A percentile compares a stretch with the other conserved stretches of the same genome.
Evolutionary conservation across 129 eudicot species (phyloP).

Genomic region (Smallanthus sonchifolius): DNA sequence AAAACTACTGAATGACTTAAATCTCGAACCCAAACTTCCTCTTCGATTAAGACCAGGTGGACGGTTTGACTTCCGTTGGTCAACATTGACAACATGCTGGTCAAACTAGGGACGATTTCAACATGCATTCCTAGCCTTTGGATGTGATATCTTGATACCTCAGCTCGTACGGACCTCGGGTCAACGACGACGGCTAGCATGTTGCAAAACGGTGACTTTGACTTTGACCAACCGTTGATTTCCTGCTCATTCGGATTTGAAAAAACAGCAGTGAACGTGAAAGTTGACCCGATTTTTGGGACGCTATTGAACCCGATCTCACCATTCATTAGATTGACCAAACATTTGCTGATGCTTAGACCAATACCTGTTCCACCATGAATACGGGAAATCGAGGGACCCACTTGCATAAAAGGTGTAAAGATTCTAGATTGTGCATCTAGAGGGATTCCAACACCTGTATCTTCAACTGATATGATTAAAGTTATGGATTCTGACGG

Average conservation of each 20-base stretch:
- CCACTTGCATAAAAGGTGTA: conserved; percentile 97
- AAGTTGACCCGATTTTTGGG: conserved; percentile 77
- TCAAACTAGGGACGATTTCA: conserved; percentile 52
- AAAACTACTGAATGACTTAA: conserved; percentile 30
- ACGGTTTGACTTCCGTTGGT: conserved; percentile 28
- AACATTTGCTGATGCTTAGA: conserved; percentile 89
- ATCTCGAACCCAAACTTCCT: conserved; percentile 79
- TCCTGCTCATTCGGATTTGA: conserved; percentile 38
- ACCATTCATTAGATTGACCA: conserved; percentile 87
- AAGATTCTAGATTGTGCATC: conserved; percentile 76
- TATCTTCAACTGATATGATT: conserved; percentile 89
- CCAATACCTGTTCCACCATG: conserved; percentile 99
- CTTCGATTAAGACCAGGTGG: conserved; percentile 64
- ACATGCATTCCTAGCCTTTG: conserved; percentile 72
- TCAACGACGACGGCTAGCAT: conserved; percentile 78
- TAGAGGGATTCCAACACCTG: conserved; percentile 81
- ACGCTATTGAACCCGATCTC: conserved; percentile 72
- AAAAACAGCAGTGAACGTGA: conserved; percentile 74
- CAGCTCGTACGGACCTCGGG: conserved; percentile 65
- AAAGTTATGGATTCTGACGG: conserved; percentile 41
- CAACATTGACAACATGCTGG: conserved; percentile 32
- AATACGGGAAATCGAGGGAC: conserved; percentile 68
- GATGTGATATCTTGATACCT: conserved; percentile 79
- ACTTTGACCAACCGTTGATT: conserved; percentile 36
- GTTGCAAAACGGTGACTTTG: conserved; percentile 53